phyloP scores from a whole-genome alignment of 345 rosid genomes.

The Firmiana major region DNA sequence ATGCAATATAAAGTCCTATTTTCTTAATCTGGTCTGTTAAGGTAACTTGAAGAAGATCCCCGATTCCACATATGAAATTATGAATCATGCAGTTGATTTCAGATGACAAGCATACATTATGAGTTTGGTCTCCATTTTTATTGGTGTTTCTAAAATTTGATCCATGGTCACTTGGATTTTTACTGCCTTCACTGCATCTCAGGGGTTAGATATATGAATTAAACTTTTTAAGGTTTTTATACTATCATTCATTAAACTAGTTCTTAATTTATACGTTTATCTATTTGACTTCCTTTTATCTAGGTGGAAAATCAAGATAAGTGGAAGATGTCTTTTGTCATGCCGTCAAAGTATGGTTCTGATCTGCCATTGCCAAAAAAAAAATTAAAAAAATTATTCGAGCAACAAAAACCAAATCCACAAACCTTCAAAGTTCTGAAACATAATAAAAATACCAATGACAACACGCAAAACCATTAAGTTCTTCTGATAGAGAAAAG shows the following conservation, averaged over 20 bases:
- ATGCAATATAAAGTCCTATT: not conserved
- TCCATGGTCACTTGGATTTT: not conserved
- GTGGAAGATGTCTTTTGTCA: constrained; percentile 91
- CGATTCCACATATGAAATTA: not conserved
- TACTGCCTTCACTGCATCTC: not conserved
- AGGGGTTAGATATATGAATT: too few species aligned
- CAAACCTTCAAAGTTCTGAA: too few species aligned
- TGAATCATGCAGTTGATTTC: not conserved
- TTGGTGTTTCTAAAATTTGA: not conserved
- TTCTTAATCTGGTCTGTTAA: not conserved
- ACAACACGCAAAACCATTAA: too few species aligned
- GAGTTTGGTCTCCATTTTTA: not conserved
- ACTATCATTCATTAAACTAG: not conserved
- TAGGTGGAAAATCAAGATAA: constrained; percentile 58
- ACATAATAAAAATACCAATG: too few species aligned
- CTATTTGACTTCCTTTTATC: not conserved
- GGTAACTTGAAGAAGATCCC: not conserved
- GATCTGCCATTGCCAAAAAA: too few species aligned
- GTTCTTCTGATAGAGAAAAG: too few species aligned
- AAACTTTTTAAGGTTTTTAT: not conserved
- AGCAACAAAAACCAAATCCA: too few species aligned
- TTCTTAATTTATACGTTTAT: not conserved
- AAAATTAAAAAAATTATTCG: too few species aligned
- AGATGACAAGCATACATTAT: not conserved
- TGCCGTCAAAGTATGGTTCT: constrained; percentile 85